Evolutionary conservation across 2,329 filamentous ascomycete genomes (phyloP).

Genomic region (Apiospora sp.): DNA sequence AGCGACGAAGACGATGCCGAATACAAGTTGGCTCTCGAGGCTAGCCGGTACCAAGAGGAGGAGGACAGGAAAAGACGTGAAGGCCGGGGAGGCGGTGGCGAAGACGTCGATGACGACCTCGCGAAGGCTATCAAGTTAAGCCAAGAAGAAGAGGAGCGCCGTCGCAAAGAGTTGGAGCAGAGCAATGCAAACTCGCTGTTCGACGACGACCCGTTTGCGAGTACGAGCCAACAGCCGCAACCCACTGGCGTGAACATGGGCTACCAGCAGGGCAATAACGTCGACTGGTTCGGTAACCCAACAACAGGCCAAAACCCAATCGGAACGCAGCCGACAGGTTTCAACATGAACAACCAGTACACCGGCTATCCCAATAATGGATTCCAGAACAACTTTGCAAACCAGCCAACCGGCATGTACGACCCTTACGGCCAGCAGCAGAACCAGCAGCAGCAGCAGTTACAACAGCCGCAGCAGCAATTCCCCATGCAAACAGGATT

Average conservation of each 20-base stretch:
- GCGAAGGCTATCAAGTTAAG: conserved; percentile 95
- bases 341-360: conserved; percentile 58
- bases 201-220: conserved; percentile 74
- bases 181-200: conserved; percentile 88
- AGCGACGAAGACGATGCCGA: conserved; percentile 84
- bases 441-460: conserved; percentile 50
- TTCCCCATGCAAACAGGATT: conserved; percentile 61
- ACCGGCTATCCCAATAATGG: conserved; percentile 69
- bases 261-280: conserved; percentile 94
- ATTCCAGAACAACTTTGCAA: conserved; percentile 72
- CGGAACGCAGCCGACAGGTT: conserved; percentile 82
- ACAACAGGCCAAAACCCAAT: conserved; percentile 75
- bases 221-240: conserved; percentile 68
- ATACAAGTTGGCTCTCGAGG: conserved; percentile 89
- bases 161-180: conserved; percentile 85
- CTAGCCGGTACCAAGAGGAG: conserved; percentile 93
- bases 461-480: conserved; percentile 44
- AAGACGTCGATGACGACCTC: conserved; percentile 81
- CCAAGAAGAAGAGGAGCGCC: conserved; percentile 90
- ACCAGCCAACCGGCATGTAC: conserved; percentile 72
- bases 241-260: conserved; percentile 94
- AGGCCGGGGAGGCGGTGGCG: conserved; percentile 62
- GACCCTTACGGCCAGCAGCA: conserved; percentile 72
- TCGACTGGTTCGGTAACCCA: conserved; percentile 97
- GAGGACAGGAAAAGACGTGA: conserved; percentile 83